These are phyloP conservation scores for Talaromyces pinophilus DNA, from an alignment of 2,329 filamentous ascomycete species.

Conservation along the genomic window DNA sequence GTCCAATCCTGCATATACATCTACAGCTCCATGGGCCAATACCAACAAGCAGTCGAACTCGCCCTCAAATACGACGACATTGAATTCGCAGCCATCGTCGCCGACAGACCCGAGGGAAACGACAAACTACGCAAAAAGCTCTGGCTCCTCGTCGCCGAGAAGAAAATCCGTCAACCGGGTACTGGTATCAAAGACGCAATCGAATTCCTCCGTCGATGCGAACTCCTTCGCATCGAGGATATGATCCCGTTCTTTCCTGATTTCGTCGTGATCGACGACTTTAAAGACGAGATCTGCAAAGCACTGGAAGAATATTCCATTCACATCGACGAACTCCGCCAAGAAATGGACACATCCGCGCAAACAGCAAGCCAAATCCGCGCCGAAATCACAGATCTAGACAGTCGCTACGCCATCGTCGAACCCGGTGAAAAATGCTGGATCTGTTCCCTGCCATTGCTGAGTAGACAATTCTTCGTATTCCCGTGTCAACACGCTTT, in stretches of 20 bases:
- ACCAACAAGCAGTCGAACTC: conserved; percentile 87
- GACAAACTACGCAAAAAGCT: conserved; percentile 83
- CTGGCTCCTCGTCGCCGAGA: conserved; percentile 92
- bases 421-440: conserved; percentile 95
- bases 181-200: conserved; percentile 91
- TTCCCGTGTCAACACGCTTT: conserved; percentile 99
- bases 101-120: conserved; percentile 77
- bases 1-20: conserved; percentile 96
- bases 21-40: conserved; percentile 95
- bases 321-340: conserved; percentile 82
- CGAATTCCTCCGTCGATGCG: conserved; percentile 87
- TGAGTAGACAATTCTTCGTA: conserved; percentile 94
- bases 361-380: conserved; percentile 89
- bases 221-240: conserved; percentile 91
- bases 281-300: conserved; percentile 95
- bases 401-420: conserved; percentile 90
- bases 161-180: conserved; percentile 78
- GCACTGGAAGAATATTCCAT: conserved; percentile 92
- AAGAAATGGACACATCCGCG: conserved; percentile 94
- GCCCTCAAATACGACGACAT: conserved; percentile 87
- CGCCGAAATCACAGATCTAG: conserved; percentile 79
- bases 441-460: conserved; percentile 78
- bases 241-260: conserved; percentile 98
- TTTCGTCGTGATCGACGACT: conserved; percentile 97
- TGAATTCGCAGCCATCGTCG: conserved; percentile 84